Evolutionary conservation across 2,329 filamentous ascomycete species (phyloP).

Genomic region (Colletotrichum agaves): DNA sequence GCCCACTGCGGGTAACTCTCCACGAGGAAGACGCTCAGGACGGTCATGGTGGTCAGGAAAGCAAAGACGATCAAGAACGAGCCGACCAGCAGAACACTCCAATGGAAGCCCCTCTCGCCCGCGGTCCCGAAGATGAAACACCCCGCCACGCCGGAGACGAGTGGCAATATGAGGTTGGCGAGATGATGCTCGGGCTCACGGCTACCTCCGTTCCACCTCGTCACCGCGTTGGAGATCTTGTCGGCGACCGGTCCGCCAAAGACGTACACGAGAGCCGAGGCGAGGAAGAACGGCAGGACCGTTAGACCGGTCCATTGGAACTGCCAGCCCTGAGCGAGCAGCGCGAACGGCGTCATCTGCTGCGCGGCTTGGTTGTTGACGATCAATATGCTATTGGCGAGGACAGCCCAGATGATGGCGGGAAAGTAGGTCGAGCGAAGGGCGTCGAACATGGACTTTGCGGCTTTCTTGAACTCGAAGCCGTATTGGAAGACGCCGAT

Average conservation of each 20-base stretch:
- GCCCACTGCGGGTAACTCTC: constrained; percentile 46
- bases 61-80: constrained; percentile 45
- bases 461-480: constrained; percentile 42
- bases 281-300: constrained; percentile 41
- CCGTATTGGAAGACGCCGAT: constrained; percentile 46
- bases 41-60: constrained; percentile 43
- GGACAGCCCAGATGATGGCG: constrained; percentile 46
- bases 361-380: constrained; percentile 43
- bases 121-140: constrained; percentile 47
- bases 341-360: constrained; percentile 39
- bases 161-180: constrained; percentile 45
- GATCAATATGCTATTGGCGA: constrained; percentile 46
- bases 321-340: constrained; percentile 41
- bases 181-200: constrained; percentile 49
- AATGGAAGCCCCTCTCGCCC: constrained; percentile 42
- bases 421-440: constrained; percentile 48
- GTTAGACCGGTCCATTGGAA: constrained; percentile 45
- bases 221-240: constrained; percentile 43
- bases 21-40: constrained; percentile 46
- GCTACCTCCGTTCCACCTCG: constrained; percentile 42
- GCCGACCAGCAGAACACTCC: constrained; percentile 43
- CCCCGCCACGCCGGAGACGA: constrained; percentile 43
- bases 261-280: constrained; percentile 39
- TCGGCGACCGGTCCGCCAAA: constrained; percentile 46
- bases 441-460: constrained; percentile 42